phyloP scores from a whole-genome alignment of 2,329 filamentous ascomycete species.

The Monilinia fructigena region DNA sequence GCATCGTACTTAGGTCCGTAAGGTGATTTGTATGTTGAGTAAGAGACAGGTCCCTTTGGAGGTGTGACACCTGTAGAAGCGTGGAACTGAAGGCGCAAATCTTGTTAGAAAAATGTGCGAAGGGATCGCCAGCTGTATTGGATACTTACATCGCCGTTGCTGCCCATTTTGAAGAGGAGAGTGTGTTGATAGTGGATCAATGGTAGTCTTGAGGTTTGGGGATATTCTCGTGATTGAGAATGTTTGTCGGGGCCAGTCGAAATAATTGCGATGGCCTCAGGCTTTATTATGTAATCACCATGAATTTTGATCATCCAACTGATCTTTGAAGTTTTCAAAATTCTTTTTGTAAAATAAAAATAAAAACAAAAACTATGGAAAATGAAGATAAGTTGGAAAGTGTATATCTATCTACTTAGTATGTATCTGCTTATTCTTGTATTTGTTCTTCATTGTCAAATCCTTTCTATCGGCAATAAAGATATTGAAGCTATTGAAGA shows the following conservation, averaged over 20 bases:
- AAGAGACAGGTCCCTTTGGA: slow-evolving; percentile 23
- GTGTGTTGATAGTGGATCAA: slow-evolving; percentile 7
- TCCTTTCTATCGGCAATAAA: too few relatives aligned
- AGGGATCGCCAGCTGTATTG: neutral
- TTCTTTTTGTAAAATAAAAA: too few relatives aligned
- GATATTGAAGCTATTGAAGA: neutral
- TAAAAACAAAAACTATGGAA: too few relatives aligned
- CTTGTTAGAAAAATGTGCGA: neutral
- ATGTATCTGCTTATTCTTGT: too few relatives aligned
- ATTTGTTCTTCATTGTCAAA: too few relatives aligned
- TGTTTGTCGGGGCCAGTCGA: slow-evolving; percentile 23
- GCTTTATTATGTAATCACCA: neutral
- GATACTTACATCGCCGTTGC: slow-evolving; percentile 16
- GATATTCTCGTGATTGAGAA: slow-evolving; percentile 20
- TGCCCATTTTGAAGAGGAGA: slow-evolving; percentile 18
- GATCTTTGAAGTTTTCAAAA: too few relatives aligned
- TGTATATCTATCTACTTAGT: too few relatives aligned
- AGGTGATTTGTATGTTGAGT: slow-evolving; percentile 55
- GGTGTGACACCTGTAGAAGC: slow-evolving; percentile 30
- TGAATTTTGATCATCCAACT: neutral
- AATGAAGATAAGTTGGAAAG: too few relatives aligned
- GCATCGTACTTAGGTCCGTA: slow-evolving; percentile 63
- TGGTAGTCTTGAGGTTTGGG: slow-evolving; percentile 17
- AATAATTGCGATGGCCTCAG: slow-evolving; percentile 14
- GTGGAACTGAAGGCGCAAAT: slow-evolving; percentile 27